Conservation (phyloP, 306 rosid species). For the Medicago lupulina region DNA sequence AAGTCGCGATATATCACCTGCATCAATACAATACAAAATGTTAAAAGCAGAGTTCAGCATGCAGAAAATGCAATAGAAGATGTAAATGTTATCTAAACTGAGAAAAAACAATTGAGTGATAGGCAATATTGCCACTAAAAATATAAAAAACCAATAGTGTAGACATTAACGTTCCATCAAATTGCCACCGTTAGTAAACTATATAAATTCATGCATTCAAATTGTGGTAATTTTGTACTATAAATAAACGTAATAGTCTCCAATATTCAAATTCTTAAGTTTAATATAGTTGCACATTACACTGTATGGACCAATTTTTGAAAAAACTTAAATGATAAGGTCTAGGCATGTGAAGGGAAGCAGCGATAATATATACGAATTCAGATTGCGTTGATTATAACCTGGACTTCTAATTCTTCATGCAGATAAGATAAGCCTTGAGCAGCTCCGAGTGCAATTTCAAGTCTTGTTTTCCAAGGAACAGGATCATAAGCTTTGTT, state of each 20-base stretch:
- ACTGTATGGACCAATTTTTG: background rate
- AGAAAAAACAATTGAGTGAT: background rate
- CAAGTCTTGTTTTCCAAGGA: constrained; percentile 75
- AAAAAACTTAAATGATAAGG: background rate
- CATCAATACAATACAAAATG: constrained; percentile 25
- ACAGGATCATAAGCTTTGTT: constrained; percentile 56
- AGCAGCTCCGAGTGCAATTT: constrained; percentile 74
- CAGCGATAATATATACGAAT: background rate
- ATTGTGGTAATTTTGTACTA: too few species aligned
- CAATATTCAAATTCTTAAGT: background rate
- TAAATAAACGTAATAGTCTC: too few species aligned
- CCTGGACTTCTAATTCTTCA: constrained; percentile 87
- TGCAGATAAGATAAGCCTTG: constrained; percentile 80
- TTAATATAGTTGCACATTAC: background rate
- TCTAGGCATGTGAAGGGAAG: constrained; percentile 3
- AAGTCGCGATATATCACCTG: constrained; percentile 85
- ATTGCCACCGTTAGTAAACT: background rate
- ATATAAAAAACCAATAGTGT: too few species aligned
- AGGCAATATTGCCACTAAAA: too few species aligned
- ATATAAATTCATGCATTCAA: too few species aligned
- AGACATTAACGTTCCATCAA: background rate
- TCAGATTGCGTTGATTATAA: constrained; percentile 37
- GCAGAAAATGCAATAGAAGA: background rate
- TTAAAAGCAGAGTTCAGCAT: constrained; percentile 11
- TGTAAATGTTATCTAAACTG: background rate